Evolutionary conservation across 129 eudicot genomes (phyloP), one percentile per base, ranked within the genome.

Genomic region (Scalesia atractyloides): DNA sequence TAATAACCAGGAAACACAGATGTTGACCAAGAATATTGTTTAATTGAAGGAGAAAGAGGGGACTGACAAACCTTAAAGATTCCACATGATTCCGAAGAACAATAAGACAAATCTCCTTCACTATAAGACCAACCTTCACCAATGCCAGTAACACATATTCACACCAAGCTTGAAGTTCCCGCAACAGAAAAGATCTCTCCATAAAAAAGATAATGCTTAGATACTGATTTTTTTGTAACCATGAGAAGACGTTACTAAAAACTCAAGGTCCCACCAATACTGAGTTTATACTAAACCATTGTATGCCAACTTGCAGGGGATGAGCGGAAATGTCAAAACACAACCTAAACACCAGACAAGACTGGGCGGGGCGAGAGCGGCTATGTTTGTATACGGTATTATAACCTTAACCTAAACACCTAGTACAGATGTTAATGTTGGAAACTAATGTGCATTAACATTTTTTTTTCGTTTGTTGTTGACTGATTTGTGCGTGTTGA

Each of bases 341-440:
- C 84, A 63, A 17, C 64, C 69, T 13, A 76, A 71, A 74, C 69
- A 78, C 41, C 76, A 68, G 60, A 24, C 39, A 30, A 68, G 73
- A 37, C 84, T 47, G 17, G 96, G 96, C 65, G 96, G 96, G 66
- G 69, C 10, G 13, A 74, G 83, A 69, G 92, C 96, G 72, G 64
- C 92, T 33, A 65, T 89, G 48, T 89, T 82, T 74, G 89, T 86
- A 19, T 86, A 82, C 39, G 96, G 92, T 89, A 75, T 64, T 17
- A 18, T 48, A 13, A 50, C 13, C 10, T 19, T 47, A 41, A 60
- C 50, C 76, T 68, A 26, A 46, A 37, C 30, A 60, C 50, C 76
- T 68, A 26, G 53, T 51, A 64, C 52, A 69, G 18, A 44, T 50
- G 51, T 62, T 4, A 61, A 44, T 26, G 51, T 62, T 7, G 16